Percentiles rank a stretch among this genome's conserved stretches.
Evolutionary conservation across 208 protist genomes (phyloP).

Genomic region (Angomonas ambiguus): DNA sequence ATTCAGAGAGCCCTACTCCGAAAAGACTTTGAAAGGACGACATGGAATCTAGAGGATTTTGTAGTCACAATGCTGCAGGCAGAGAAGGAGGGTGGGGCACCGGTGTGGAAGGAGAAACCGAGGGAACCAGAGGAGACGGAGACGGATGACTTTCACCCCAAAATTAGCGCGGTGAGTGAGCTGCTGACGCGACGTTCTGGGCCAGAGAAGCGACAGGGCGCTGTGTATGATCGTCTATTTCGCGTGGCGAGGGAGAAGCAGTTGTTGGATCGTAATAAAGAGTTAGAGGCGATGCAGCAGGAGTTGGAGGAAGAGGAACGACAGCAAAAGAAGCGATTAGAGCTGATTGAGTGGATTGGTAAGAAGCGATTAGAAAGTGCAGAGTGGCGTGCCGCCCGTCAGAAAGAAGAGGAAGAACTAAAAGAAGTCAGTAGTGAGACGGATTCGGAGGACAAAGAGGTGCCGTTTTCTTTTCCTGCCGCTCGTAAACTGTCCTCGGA

Average conservation of each 20-base stretch:
- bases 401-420: neutral
- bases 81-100: neutral
- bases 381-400: neutral
- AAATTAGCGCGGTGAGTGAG: conserved; percentile 6
- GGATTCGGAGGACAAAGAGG: neutral
- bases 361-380: neutral
- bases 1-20: neutral
- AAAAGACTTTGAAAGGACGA: neutral
- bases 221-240: neutral
- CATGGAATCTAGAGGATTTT: neutral
- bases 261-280: neutral
- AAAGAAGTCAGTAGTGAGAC: neutral
- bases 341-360: neutral
- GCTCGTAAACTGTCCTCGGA: neutral
- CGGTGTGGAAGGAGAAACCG: conserved; percentile 3
- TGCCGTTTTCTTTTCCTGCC: neutral
- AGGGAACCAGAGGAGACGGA: neutral
- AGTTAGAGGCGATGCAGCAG: neutral
- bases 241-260: neutral
- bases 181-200: neutral
- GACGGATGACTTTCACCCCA: neutral
- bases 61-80: neutral
- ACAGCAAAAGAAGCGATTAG: neutral
- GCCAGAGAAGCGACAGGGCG: neutral
- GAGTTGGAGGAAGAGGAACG: conserved; percentile 3